Conservation (phyloP, 2,329 filamentous ascomycete genomes). For the Arthroderma uncinatum region DNA sequence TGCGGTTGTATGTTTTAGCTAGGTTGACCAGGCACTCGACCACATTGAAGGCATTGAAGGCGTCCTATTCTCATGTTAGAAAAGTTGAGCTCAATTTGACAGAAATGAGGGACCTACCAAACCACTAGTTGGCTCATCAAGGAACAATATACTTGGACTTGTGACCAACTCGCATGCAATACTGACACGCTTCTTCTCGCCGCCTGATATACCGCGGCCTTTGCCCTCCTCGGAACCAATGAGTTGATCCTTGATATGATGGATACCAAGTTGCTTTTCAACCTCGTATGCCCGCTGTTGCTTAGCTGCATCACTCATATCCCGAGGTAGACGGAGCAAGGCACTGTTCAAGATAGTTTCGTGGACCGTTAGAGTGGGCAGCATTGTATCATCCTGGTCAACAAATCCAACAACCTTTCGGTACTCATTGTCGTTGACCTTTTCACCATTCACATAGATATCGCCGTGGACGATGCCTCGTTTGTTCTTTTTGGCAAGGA, state of each 20-base stretch:
- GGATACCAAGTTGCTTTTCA: conserved; percentile 88
- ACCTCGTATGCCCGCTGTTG: conserved; percentile 86
- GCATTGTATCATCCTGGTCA: conserved; percentile 94
- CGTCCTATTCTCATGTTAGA: conserved; percentile 44
- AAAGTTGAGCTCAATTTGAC: conserved; percentile 78
- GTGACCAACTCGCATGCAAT: conserved; percentile 98
- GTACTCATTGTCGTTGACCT: conserved; percentile 72
- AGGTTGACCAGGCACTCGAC: conserved; percentile 90
- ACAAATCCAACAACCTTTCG: conserved; percentile 91
- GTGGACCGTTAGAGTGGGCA: conserved; percentile 90
- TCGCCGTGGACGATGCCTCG: conserved; percentile 65
- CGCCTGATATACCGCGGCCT: conserved; percentile 89
- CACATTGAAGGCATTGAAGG: conserved; percentile 96
- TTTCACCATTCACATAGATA: conserved; percentile 90
- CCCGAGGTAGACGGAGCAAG: conserved; percentile 74
- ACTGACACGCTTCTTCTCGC: conserved; percentile 88
- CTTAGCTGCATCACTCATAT: conserved; percentile 81
- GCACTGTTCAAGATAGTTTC: conserved; percentile 96
- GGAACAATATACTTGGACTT: conserved; percentile 89
- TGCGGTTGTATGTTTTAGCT: conserved; percentile 92
- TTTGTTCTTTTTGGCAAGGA: conserved; percentile 94
- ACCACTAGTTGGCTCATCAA: conserved; percentile 94
- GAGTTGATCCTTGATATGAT: conserved; percentile 84
- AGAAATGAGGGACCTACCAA: conserved; percentile 53
- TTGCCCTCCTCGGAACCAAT: conserved; percentile 94